A percentile compares a stretch with the other conserved stretches of the same genome.
phyloP scores from a whole-genome alignment of 1,284 basidiomycete genomes.

The Pyrrhoderma lamaoense region DNA sequence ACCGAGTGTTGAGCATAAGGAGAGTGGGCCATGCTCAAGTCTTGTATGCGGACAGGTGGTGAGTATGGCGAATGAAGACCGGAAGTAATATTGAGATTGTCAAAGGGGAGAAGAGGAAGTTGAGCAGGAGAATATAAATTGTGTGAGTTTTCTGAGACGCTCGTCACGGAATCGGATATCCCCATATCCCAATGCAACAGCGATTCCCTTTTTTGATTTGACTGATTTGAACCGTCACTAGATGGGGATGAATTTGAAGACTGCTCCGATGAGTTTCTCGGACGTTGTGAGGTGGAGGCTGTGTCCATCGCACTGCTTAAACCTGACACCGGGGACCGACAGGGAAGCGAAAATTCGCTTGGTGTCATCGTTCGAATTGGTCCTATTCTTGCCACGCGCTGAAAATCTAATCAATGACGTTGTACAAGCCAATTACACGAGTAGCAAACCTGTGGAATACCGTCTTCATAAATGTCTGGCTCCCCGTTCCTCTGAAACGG shows the following conservation, averaged over 20 bases:
- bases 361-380: slow-evolving; percentile 10
- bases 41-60: slow-evolving; percentile 7
- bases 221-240: slow-evolving; percentile 16
- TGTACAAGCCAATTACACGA: not conserved
- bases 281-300: slow-evolving; percentile 11
- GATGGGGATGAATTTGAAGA: slow-evolving; percentile 18
- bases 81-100: slow-evolving; percentile 9
- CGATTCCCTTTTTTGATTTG: slow-evolving; percentile 12
- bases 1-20: not conserved
- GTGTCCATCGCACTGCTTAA: slow-evolving; percentile 16
- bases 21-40: slow-evolving; percentile 10
- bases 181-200: slow-evolving; percentile 16
- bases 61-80: slow-evolving; percentile 15
- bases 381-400: slow-evolving; percentile 12
- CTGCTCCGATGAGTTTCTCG: slow-evolving; percentile 12
- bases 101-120: slow-evolving; percentile 7
- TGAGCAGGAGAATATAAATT: slow-evolving; percentile 12
- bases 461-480: not conserved
- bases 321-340: slow-evolving; percentile 11
- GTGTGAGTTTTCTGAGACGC: slow-evolving; percentile 8
- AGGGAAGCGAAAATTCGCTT: slow-evolving; percentile 9
- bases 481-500: slow-evolving; percentile 8
- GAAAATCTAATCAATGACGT: slow-evolving; percentile 3
- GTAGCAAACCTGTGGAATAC: slow-evolving; percentile 5
- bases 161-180: slow-evolving; percentile 7